A percentile compares a stretch with the other conserved stretches of the same genome.
Conservation (phyloP, 2,329 filamentous ascomycete genomes). For the Fusarium buxicola region DNA sequence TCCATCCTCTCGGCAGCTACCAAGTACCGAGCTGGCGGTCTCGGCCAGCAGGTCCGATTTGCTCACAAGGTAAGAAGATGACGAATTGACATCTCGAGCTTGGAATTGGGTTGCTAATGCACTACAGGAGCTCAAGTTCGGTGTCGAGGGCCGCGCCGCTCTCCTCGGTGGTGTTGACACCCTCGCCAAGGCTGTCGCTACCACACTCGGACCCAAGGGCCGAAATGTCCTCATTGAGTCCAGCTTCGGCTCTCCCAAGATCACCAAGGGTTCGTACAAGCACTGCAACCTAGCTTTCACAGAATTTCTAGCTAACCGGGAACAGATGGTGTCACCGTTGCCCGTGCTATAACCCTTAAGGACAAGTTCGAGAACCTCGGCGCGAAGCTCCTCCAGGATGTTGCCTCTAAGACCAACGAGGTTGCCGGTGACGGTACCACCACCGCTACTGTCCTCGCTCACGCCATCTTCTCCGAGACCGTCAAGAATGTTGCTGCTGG, state of each 20-base stretch:
- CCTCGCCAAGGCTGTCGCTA: constrained; percentile 93
- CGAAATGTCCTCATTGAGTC: constrained; percentile 99
- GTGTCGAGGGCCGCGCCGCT: constrained; percentile 90
- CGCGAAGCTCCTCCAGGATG: constrained; percentile 95
- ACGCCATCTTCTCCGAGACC: constrained; percentile 99
- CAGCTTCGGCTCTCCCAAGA: constrained; percentile 98
- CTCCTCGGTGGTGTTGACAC: constrained; percentile 96
- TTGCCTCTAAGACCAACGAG: constrained; percentile 99
- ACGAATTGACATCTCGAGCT: constrained; percentile 18
- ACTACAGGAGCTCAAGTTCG: constrained; percentile 93
- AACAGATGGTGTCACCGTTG: constrained; percentile 87
- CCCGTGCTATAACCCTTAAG: constrained; percentile 90
- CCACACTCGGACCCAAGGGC: constrained; percentile 96
- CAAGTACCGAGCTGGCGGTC: constrained; percentile 72
- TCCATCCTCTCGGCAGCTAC: constrained; percentile 78
- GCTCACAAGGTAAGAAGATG: constrained; percentile 85
- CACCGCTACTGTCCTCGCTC: constrained; percentile 95
- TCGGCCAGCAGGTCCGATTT: constrained; percentile 92
- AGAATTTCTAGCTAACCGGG: constrained; percentile 28
- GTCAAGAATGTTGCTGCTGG: constrained; percentile 99
- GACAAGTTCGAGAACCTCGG: constrained; percentile 99
- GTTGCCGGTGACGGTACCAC: constrained; percentile 98
- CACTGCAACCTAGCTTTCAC: neutral
- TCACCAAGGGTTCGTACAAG: constrained; percentile 86
- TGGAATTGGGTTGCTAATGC: constrained; percentile 45